Base-by-base conservation (phyloP, 1,284 basidiomycete species). In the Cutaneotrichosporon spelunceum region DNA sequence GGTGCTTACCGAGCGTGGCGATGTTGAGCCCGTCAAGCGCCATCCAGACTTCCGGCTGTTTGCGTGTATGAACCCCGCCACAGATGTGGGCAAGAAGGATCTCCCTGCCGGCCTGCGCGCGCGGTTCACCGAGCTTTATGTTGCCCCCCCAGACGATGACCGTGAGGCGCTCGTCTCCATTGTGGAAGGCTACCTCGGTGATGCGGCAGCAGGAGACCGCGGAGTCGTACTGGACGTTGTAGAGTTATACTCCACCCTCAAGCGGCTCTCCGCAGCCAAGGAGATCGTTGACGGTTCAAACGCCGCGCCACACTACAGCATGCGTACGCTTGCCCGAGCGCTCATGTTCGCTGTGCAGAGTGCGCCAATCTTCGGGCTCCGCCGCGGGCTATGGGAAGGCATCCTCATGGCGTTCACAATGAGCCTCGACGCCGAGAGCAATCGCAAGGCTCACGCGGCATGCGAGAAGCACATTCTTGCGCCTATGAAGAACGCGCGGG, bases 11-110 rank as follows among this genome's bases (percentile, higher is more conserved):
- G 96, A 99, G 74, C 88, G 93, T 74, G 96, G 95, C 1, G 90
- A 93, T 30, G 80, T 98, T 60, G 91, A 94, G 72, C 90, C 91
- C 1, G 84, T 99, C 27, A 87, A 88, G 34, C 88, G 96, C 1
- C 96, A 99, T 76, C 87, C 92, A 21, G 88, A 96, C 70, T 99
- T 99, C 80, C 89, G 95, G 27, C 82, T 99, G 9, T 99, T 99
- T 72, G 94, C 93, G 2, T 99, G 96, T 76, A 99, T 99, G 96
- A 99, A 99, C 74, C 96, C 96, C 2, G 96, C 96, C 0, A 99
- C 95, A 2, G 96, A 99, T 68, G 91, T 98, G 23, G 96, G 96
- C 58, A 99, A 99, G 83, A 95, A 93, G 72, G 95, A 98, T 71
- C 86, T 99, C 1, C 91, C 93, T 11, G 87, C 90, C 0, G 89